Evolutionary conservation across 2,329 filamentous ascomycete species (phyloP), one percentile per base, ranked within the genome.

Genomic region (Claviceps fusiformis): DNA sequence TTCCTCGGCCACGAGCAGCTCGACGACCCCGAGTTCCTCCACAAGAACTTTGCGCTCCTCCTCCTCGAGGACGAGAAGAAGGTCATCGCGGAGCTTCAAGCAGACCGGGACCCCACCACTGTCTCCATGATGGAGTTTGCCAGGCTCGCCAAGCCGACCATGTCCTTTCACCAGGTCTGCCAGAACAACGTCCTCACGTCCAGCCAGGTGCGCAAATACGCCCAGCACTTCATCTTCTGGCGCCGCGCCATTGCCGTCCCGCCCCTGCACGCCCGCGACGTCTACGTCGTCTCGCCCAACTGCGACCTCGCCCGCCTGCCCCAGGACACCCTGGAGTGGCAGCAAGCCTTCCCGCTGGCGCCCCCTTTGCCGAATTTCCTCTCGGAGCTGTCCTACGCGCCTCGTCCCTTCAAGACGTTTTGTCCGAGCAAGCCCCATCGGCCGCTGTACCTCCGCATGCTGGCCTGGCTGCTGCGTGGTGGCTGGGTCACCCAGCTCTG

Each of bases 141-240:
- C 41, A 82, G 86, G 58, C 79, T 89, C 59, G 91, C 77, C 62
- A 87, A 78, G 62, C 82, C 83, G 10, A 86, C 80, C 11, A 71
- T 82, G 59, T 85, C 83, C 72, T 83, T 86, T 65, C 73, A 82
- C 55, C 87, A 91, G 66, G 81, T 89, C 54, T 82, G 85, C 17
- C 80, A 84, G 60, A 81, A 78, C 60, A 82, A 86, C 53, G 80
- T 84, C 24, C 85, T 97, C 53, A 83, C 86, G 3, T 77, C 93
- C 1, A 78, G 82, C 37, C 88, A 95, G 61, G 86, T 97, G 59
- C 86, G 92, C 59, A 85, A 89, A 62, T 87, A 95, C 59, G 90
- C 91, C 10, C 87, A 89, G 56, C 93, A 97, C 71, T 85, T 98
- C 59, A 90, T 97, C 58, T 95, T 95, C 71, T 97, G 92, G 91